A percentile compares a stretch with the other conserved stretches of the same genome.
Conservation (phyloP, 306 rosid species). For the Trichosanthes truncata region DNA sequence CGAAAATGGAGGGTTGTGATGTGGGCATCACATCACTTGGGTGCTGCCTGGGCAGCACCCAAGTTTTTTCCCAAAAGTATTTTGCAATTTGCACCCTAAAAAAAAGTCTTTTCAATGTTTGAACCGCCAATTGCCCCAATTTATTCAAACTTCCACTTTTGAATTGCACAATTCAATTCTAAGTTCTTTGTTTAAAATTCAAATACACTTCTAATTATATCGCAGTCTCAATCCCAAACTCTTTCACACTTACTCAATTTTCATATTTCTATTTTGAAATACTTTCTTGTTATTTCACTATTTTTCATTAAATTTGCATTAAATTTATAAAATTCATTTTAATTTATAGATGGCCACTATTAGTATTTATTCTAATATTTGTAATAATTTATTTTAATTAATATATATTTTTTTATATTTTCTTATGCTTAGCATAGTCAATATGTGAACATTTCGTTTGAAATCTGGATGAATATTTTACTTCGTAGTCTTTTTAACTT, state of each 20-base stretch:
- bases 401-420: no score
- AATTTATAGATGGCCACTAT: no score
- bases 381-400: no score
- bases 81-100: background rate
- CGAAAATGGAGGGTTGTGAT: no score
- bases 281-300: background rate
- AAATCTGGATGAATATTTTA: background rate
- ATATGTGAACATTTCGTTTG: background rate
- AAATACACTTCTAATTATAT: background rate
- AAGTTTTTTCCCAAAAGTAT: background rate
- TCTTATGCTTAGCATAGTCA: background rate
- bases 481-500: background rate
- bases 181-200: background rate
- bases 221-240: background rate
- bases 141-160: background rate
- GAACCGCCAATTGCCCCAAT: background rate
- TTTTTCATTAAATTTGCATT: background rate
- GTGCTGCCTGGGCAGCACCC: no score
- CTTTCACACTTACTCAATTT: background rate
- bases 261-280: background rate
- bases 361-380: no score
- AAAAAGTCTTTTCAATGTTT: background rate
- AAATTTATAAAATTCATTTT: background rate
- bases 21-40: no score
- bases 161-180: background rate